Evolutionary conservation across 176 grass and related monocot genomes (phyloP).

Genomic region (Aegilops sharonensis): DNA sequence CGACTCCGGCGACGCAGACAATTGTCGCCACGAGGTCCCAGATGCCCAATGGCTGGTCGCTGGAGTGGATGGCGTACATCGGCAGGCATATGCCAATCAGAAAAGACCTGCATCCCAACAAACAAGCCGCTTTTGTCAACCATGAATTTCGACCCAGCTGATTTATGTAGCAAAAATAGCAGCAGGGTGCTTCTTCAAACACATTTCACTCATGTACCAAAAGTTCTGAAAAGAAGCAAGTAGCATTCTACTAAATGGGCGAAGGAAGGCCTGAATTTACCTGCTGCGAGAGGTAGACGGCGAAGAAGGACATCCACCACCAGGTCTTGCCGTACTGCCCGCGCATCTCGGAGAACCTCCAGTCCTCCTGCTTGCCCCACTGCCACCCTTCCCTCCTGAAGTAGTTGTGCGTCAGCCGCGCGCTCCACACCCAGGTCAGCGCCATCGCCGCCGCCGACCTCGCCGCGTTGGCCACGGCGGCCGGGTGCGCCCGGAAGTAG

Average conservation of each 20-base stretch:
- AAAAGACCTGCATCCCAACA: slow-evolving; percentile 58
- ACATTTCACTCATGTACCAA: not conserved
- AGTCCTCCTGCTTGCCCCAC: slow-evolving; percentile 78
- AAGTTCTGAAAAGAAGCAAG: not conserved
- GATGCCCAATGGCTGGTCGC: slow-evolving; percentile 41
- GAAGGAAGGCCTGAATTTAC: not conserved
- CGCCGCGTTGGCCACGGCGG: slow-evolving; percentile 21
- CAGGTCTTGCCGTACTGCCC: slow-evolving; percentile 65
- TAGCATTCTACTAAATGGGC: not conserved
- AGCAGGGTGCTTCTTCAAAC: slow-evolving; percentile 30
- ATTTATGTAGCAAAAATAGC: not conserved
- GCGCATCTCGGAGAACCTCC: slow-evolving; percentile 86
- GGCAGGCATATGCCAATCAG: slow-evolving; percentile 87
- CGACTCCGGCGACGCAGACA: slow-evolving; percentile 50
- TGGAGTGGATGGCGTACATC: slow-evolving; percentile 72
- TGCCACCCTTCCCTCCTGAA: slow-evolving; percentile 80
- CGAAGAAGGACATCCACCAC: slow-evolving; percentile 98
- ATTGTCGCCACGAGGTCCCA: slow-evolving; percentile 56
- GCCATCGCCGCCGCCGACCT: slow-evolving; percentile 50
- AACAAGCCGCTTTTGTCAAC: not conserved
- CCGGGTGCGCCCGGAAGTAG: slow-evolving; percentile 72
- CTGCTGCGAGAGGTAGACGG: slow-evolving; percentile 90
- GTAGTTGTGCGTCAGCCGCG: slow-evolving; percentile 90
- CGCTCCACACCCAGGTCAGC: slow-evolving; percentile 83
- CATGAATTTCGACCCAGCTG: not conserved